phyloP scores from a whole-genome alignment of 2,329 filamentous ascomycete species.

The Fusarium burgessii region DNA sequence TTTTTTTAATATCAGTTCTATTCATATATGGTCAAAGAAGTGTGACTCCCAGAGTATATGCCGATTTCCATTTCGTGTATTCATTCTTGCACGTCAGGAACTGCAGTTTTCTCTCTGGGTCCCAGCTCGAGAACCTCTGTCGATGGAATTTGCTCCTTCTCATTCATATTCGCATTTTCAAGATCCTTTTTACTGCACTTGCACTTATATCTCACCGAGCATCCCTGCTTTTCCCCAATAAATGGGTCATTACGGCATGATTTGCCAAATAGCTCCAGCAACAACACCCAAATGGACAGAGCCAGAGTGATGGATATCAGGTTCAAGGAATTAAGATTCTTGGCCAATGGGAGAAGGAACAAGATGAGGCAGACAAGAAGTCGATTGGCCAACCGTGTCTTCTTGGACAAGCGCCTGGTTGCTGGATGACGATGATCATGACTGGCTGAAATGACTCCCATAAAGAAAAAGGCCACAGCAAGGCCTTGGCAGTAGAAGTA shows the following conservation, averaged over 20 bases:
- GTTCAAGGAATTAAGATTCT: conserved; percentile 58
- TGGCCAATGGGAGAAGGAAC: conserved; percentile 65
- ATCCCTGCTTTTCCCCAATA: conserved; percentile 52
- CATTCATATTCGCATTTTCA: conserved; percentile 44
- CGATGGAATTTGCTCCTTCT: conserved; percentile 47
- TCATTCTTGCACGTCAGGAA: conserved; percentile 39
- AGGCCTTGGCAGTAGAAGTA: conserved; percentile 75
- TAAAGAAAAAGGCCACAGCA: conserved; percentile 65
- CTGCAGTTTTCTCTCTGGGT: conserved; percentile 43
- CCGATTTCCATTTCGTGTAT: neutral
- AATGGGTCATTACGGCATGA: conserved; percentile 60
- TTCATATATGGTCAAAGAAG: neutral
- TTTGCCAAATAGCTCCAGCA: conserved; percentile 63
- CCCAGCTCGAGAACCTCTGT: conserved; percentile 42
- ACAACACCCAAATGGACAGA: conserved; percentile 59
- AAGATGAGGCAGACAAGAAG: conserved; percentile 62
- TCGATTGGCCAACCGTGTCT: conserved; percentile 64
- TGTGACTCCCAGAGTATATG: neutral
- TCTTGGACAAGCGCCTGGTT: conserved; percentile 62
- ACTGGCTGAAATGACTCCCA: conserved; percentile 65
- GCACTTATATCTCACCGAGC: conserved; percentile 56
- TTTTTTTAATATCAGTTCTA: neutral
- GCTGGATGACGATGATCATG: conserved; percentile 67
- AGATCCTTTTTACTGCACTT: conserved; percentile 55
- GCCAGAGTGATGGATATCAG: conserved; percentile 60